Percentiles rank a stretch among this genome's conserved stretches.
phyloP scores from a whole-genome alignment of 2,329 filamentous ascomycete species.

The Ophiobolus disseminans region DNA sequence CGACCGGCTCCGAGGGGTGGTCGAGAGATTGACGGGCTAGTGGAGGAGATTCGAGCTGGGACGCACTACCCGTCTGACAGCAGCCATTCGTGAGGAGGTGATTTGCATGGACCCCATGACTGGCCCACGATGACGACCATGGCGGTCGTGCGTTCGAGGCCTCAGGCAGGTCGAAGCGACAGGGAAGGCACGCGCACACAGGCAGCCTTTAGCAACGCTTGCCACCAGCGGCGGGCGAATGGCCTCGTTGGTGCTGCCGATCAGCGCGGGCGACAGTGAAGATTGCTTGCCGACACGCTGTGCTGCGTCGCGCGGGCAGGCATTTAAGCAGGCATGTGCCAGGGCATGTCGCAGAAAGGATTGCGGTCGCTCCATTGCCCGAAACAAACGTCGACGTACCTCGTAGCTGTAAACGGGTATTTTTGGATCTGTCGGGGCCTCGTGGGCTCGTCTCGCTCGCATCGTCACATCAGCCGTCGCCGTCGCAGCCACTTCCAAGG shows the following conservation, averaged over 20 bases:
- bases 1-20: conserved; percentile 20
- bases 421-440: conserved; percentile 2
- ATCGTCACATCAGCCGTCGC: not conserved
- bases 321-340: not conserved
- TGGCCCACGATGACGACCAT: conserved; percentile 11
- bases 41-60: conserved; percentile 8
- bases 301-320: not conserved
- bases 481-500: not conserved
- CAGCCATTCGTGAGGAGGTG: conserved; percentile 17
- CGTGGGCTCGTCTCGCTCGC: not conserved
- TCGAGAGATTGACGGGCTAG: conserved; percentile 24
- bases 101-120: conserved; percentile 18
- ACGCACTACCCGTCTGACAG: conserved; percentile 10
- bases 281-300: not conserved
- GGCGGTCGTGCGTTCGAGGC: conserved; percentile 2
- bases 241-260: too few species aligned
- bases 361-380: not conserved
- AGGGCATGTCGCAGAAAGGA: not conserved
- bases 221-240: conserved; percentile 6
- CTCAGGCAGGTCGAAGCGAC: not conserved
- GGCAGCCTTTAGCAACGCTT: not conserved
- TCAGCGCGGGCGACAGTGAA: not conserved
- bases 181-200: conserved; percentile 1
- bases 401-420: conserved; percentile 1
- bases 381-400: not conserved